Evolutionary conservation across 2,329 filamentous ascomycete species (phyloP).

Genomic region (Ophiobolus disseminans): DNA sequence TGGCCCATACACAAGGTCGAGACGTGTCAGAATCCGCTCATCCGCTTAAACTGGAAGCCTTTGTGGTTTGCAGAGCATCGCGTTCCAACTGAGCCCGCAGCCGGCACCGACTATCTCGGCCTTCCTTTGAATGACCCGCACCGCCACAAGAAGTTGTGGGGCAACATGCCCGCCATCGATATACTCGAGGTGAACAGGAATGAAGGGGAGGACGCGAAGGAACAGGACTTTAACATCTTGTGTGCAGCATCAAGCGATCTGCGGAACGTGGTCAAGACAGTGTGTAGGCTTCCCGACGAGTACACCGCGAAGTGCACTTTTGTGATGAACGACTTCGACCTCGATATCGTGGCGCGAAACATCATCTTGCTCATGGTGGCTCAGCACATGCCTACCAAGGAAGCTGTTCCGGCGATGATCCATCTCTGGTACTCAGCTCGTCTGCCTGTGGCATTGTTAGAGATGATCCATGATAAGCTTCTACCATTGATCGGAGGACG

Average conservation of each 20-base stretch:
- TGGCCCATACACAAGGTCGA: neutral
- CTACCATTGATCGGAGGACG: too few relatives aligned
- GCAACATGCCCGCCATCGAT: slow-evolving; percentile 52
- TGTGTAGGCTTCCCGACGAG: slow-evolving; percentile 46
- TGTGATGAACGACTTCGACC: slow-evolving; percentile 52
- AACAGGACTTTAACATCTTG: slow-evolving; percentile 35
- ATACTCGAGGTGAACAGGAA: slow-evolving; percentile 41
- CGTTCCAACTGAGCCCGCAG: neutral
- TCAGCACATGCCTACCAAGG: too few relatives aligned
- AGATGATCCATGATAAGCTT: too few relatives aligned
- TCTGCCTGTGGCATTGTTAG: too few relatives aligned
- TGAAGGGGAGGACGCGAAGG: slow-evolving; percentile 27
- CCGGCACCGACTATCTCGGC: neutral
- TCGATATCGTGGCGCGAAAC: slow-evolving; percentile 51
- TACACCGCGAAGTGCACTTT: slow-evolving; percentile 34
- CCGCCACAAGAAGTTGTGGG: slow-evolving; percentile 42
- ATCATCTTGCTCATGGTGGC: slow-evolving; percentile 51
- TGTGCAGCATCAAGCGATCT: slow-evolving; percentile 56
- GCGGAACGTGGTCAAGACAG: slow-evolving; percentile 54
- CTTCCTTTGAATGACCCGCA: too few relatives aligned
- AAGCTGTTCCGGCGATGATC: too few relatives aligned
- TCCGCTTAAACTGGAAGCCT: neutral
- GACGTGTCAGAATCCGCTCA: neutral
- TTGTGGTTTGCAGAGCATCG: neutral
- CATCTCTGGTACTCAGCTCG: too few relatives aligned